Evolutionary conservation across 495 filamentous ascomycete species (phyloP).

Genomic region (Annulohypoxylon moriforme): DNA sequence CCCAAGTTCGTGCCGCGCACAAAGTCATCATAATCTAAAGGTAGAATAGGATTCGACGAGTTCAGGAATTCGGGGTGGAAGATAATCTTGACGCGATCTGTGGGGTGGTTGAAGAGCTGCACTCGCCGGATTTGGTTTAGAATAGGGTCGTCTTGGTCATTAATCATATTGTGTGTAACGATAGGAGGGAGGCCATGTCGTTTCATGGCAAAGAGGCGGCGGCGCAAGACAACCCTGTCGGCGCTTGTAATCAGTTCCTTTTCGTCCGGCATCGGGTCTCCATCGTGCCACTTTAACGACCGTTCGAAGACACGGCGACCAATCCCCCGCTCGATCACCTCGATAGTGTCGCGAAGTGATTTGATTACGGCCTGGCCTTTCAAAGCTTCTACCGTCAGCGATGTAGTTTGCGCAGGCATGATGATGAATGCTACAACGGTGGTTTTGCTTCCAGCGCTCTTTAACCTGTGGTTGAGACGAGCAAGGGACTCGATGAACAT

Average conservation of each 20-base stretch:
- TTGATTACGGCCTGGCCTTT: constrained; percentile 98
- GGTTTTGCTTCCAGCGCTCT: constrained; percentile 83
- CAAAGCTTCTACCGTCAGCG: constrained; percentile 92
- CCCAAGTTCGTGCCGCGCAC: constrained; percentile 96
- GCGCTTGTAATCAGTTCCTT: constrained; percentile 92
- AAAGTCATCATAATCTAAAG: constrained; percentile 98
- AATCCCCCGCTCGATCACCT: constrained; percentile 88
- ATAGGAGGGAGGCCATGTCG: constrained; percentile 88
- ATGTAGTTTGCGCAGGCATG: constrained; percentile 98
- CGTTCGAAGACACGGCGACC: constrained; percentile 95
- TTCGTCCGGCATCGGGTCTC: constrained; percentile 90
- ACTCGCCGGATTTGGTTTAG: constrained; percentile 96
- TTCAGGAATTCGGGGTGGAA: constrained; percentile 99
- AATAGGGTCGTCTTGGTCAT: constrained; percentile 92
- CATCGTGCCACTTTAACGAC: constrained; percentile 92
- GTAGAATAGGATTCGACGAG: constrained; percentile 93
- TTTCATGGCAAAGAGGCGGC: constrained; percentile 96
- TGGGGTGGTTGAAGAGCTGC: constrained; percentile 94
- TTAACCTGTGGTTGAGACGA: constrained; percentile 92
- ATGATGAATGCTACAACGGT: constrained; percentile 99
- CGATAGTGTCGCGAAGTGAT: constrained; percentile 89
- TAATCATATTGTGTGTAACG: constrained; percentile 99
- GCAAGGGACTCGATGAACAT: constrained; percentile 99
- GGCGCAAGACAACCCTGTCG: constrained; percentile 91
- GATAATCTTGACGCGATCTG: constrained; percentile 94